Conservation (phyloP, 2,329 filamentous ascomycete genomes). For the Talaromyces sp. region DNA sequence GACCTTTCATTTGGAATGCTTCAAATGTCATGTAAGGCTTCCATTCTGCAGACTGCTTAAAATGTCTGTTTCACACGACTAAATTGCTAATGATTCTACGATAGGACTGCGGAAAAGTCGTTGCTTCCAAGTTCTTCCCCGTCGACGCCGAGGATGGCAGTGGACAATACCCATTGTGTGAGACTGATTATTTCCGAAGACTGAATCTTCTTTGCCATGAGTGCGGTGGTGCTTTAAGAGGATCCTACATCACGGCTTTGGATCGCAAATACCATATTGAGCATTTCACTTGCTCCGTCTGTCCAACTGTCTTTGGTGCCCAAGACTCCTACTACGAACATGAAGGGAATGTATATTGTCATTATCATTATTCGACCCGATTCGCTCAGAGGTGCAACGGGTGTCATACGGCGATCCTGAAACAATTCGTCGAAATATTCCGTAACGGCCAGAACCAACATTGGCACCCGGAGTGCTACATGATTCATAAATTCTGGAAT, state of each 20-base stretch:
- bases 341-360: conserved; percentile 91
- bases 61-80: conserved; percentile 17
- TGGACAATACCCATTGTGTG: conserved; percentile 86
- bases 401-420: conserved; percentile 93
- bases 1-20: conserved; percentile 96
- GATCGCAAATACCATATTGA: conserved; percentile 99
- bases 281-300: conserved; percentile 97
- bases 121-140: conserved; percentile 98
- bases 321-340: conserved; percentile 99
- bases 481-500: conserved; percentile 99
- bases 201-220: conserved; percentile 86
- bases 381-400: conserved; percentile 96
- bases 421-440: conserved; percentile 98
- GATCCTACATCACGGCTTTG: conserved; percentile 95
- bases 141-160: conserved; percentile 83
- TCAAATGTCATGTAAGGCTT: conserved; percentile 80
- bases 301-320: conserved; percentile 94
- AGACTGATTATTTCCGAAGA: conserved; percentile 94
- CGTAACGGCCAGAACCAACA: conserved; percentile 97
- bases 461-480: conserved; percentile 99
- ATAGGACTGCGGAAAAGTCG: conserved; percentile 93
- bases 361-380: conserved; percentile 97
- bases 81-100: conserved; percentile 12
- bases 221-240: conserved; percentile 85
- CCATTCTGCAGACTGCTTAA: conserved; percentile 6